Percentiles rank a stretch among this genome's conserved stretches.
These are phyloP conservation scores for Osmanthus fragrans DNA, from an alignment of 257 asterid genomes.

Conservation along the genomic window DNA sequence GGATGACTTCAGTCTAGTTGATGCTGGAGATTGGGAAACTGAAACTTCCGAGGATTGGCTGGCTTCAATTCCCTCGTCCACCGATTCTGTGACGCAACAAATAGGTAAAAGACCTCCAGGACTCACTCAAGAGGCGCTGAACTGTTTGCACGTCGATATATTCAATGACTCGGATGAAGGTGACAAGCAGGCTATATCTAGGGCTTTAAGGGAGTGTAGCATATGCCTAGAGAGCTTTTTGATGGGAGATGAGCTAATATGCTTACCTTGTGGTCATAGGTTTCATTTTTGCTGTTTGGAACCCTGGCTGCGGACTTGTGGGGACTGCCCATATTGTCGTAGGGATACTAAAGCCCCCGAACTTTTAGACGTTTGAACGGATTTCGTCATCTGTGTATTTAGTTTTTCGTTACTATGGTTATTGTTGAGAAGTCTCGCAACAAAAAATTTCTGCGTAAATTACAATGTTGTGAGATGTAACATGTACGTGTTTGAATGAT, in stretches of 20 bases:
- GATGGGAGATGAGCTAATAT: slow-evolving; percentile 62
- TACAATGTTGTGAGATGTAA: too few relatives aligned
- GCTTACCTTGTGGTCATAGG: slow-evolving; percentile 71
- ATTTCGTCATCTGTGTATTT: slow-evolving; percentile 4
- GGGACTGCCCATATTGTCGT: slow-evolving; percentile 94
- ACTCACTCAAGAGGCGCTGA: slow-evolving; percentile 58
- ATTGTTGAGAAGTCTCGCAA: too few relatives aligned
- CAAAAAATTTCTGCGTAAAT: too few relatives aligned
- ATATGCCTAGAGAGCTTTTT: slow-evolving; percentile 78
- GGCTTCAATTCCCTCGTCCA: slow-evolving; percentile 32
- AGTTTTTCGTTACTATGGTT: slow-evolving; percentile 3
- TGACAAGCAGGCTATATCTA: slow-evolving; percentile 19
- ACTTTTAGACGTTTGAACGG: slow-evolving; percentile 14
- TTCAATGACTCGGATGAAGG: slow-evolving; percentile 32
- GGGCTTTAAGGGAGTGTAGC: slow-evolving; percentile 40
- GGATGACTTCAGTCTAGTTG: slow-evolving; percentile 48
- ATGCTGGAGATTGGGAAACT: slow-evolving; percentile 63
- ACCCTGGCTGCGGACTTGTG: slow-evolving; percentile 78
- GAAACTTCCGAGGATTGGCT: slow-evolving; percentile 51
- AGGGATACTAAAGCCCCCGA: slow-evolving; percentile 29
- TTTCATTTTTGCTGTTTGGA: slow-evolving; percentile 70
- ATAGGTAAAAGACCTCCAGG: slow-evolving; percentile 58
- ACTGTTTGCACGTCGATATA: slow-evolving; percentile 45
- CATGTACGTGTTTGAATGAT: too few relatives aligned
- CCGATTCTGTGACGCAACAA: slow-evolving; percentile 24